phyloP scores from a whole-genome alignment of 2,329 filamentous ascomycete genomes.

The Coccinonectria pachysandricola region DNA sequence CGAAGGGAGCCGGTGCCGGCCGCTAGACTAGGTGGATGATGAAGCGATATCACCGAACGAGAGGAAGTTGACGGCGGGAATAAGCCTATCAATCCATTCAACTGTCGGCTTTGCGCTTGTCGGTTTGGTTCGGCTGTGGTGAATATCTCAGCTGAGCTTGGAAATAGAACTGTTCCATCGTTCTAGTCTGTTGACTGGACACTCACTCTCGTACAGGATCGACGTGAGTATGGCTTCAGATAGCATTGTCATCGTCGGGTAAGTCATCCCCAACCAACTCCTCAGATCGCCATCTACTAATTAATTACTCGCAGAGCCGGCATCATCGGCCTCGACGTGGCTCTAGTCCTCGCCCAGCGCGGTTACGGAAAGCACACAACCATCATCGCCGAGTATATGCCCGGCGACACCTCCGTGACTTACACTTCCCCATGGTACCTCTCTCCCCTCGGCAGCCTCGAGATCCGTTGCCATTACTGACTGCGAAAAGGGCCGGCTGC shows the following conservation, averaged over 20 bases:
- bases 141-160: too few relatives aligned
- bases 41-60: too few relatives aligned
- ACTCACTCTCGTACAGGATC: neutral
- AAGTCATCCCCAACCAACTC: neutral
- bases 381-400: slow-evolving; percentile 30
- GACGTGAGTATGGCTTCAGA: slow-evolving; percentile 1
- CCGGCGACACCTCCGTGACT: slow-evolving; percentile 26
- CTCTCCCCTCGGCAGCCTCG: too few relatives aligned
- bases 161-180: neutral
- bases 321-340: slow-evolving; percentile 30
- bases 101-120: neutral
- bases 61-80: too few relatives aligned
- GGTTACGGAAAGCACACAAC: slow-evolving; percentile 25
- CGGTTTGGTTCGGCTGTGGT: too few relatives aligned
- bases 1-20: too few relatives aligned
- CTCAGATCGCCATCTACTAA: neutral
- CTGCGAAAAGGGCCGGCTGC: slow-evolving; percentile 27
- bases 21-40: neutral
- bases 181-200: neutral
- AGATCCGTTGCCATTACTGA: neutral
- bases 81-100: neutral
- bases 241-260: slow-evolving; percentile 17
- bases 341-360: slow-evolving; percentile 23
- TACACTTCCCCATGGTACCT: slow-evolving; percentile 34
- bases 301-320: slow-evolving; percentile 19